Evolutionary conservation across 2,329 filamentous ascomycete species (phyloP).

Genomic region (Arthrobotrys megalospora): DNA sequence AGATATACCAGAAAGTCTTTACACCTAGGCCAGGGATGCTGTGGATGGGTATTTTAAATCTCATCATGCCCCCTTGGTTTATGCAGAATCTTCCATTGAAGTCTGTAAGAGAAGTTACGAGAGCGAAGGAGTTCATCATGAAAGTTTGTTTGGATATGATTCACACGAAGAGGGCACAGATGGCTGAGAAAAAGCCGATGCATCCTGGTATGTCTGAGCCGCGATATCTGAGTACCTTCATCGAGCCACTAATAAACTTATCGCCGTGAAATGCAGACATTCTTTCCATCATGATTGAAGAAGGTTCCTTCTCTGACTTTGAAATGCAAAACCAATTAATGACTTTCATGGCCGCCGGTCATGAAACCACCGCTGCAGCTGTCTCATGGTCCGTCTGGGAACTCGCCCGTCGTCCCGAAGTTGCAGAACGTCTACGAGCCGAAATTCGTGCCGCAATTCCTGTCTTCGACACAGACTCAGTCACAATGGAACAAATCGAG

Average conservation of each 20-base stretch:
- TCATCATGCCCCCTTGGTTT: constrained; percentile 77
- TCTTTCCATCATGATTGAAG: constrained; percentile 79
- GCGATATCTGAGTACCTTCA: no score
- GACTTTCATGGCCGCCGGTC: constrained; percentile 85
- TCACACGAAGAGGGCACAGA: constrained; percentile 76
- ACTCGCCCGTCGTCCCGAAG: constrained; percentile 76
- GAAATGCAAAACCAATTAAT: constrained; percentile 90
- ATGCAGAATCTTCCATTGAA: constrained; percentile 77
- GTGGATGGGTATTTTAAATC: constrained; percentile 70
- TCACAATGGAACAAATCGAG: constrained; percentile 67
- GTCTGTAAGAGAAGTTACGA: constrained; percentile 77
- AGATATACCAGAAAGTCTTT: constrained; percentile 74
- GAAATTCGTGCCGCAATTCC: constrained; percentile 78
- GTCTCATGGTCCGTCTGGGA: constrained; percentile 83
- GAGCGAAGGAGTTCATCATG: constrained; percentile 75
- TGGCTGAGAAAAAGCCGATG: constrained; percentile 67
- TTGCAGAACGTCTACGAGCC: constrained; percentile 77
- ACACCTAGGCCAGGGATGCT: constrained; percentile 68
- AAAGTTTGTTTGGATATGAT: constrained; percentile 79
- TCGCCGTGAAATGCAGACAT: constrained; percentile 73
- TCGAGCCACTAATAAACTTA: background rate
- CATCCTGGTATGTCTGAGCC: constrained; percentile 64
- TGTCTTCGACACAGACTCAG: constrained; percentile 66
- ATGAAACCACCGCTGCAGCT: constrained; percentile 74
- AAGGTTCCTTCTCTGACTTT: constrained; percentile 77